Conservation (phyloP, 768 basidiomycete genomes). For the Tricholoma sp. region DNA sequence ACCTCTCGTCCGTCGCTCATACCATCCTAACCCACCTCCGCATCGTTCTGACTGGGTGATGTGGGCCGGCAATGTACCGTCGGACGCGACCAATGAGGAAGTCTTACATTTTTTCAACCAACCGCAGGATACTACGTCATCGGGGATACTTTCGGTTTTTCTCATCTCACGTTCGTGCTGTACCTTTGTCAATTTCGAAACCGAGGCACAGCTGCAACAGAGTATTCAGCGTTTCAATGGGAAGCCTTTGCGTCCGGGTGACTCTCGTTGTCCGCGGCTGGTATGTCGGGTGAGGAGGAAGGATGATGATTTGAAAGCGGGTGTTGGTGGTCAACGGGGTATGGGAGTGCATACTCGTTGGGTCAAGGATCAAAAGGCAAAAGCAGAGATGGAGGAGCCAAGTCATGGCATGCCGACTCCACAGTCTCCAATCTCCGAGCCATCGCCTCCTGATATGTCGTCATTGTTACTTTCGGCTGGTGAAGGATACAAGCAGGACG, state of each 20-base stretch:
- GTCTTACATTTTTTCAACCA: conserved; percentile 79
- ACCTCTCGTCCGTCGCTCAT: conserved; percentile 42
- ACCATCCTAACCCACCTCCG: conserved; percentile 67
- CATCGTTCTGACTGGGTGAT: conserved; percentile 89
- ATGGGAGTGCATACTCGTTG: conserved; percentile 80
- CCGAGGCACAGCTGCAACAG: conserved; percentile 50
- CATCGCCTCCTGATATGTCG: conserved; percentile 19
- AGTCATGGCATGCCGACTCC: conserved; percentile 14
- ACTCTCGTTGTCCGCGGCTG: conserved; percentile 68
- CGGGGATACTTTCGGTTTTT: conserved; percentile 81
- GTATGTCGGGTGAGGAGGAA: conserved; percentile 78
- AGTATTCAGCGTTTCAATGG: conserved; percentile 78
- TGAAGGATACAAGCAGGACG: conserved; percentile 25
- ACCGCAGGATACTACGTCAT: conserved; percentile 13
- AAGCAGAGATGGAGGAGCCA: conserved; percentile 21
- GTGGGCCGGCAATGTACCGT: conserved; percentile 94
- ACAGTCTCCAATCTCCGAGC: conserved; percentile 22
- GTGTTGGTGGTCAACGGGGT: conserved; percentile 89
- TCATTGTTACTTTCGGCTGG: conserved; percentile 36
- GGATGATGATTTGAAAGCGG: conserved; percentile 84
- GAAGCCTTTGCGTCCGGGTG: conserved; percentile 57
- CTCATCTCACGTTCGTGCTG: conserved; percentile 94
- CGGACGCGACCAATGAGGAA: conserved; percentile 79
- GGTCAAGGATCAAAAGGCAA: conserved; percentile 58
- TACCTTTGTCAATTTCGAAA: conserved; percentile 87